Base-by-base conservation (phyloP, 805 yeast species). In the Osmozyma mogii region DNA sequence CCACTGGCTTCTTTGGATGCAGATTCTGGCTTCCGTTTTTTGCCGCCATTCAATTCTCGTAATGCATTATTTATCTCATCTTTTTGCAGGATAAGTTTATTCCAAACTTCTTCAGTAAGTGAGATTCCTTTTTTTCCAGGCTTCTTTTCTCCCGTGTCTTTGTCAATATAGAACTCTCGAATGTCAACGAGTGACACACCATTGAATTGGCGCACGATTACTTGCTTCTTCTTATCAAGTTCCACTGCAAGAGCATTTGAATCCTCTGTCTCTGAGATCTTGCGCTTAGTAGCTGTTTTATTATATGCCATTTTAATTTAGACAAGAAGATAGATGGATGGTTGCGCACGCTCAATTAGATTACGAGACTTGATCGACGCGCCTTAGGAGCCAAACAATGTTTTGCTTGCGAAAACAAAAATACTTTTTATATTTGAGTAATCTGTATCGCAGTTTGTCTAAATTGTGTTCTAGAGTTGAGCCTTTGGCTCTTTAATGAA, bases 91-190 rank as follows among this genome's bases (percentile, higher is more conserved):
- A 75, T 43, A 22, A 78, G 52, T 23, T 50, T 52, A 12, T 49
- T 49, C 77, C 84, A 79, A 14, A 65, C 64, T 3, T 67, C 80
- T 38, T 61, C 68, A 1, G 78, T 72, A 15, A 78, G 49, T 1
- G 83, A 63, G 13, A 78, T 73, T 0, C 84, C 83, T 55, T 88
- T 88, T 47, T 75, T 79, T 1, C 95, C 94, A 0, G 97, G 97
- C 36, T 68, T 68, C 59, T 68, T 64, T 36, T 75, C 78, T 5
- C 79, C 79, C 28, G 75, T 72, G 30, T 64, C 65, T 34, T 54
- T 58, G 41, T 59, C 66, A 10, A 47, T 28, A 52, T 84, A 88
- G 57, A 65, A 85, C 50, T 88, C 96, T 35, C 97, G 70, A 30
- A 88, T 82, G 45, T 88, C 95, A 9, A 89, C 74, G 40, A 87